Percentiles rank a stretch among this genome's conserved stretches.
phyloP scores from a whole-genome alignment of 2,329 filamentous ascomycete species.

The Ustulina deusta region DNA sequence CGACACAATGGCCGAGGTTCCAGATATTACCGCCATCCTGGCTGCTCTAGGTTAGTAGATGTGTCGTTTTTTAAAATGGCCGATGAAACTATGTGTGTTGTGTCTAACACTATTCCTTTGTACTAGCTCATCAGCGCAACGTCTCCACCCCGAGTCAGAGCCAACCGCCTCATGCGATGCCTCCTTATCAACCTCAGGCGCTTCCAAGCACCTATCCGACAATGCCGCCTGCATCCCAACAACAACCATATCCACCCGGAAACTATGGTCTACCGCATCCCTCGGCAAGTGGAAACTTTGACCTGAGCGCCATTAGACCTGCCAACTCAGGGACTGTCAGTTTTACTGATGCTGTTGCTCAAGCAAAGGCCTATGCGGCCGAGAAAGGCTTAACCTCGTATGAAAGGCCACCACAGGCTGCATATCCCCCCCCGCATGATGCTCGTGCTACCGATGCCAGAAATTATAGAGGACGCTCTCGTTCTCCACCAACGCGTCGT shows the following conservation, averaged over 20 bases:
- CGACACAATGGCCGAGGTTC: slow-evolving; percentile 55
- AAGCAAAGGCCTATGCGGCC: slow-evolving; percentile 83
- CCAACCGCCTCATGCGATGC: slow-evolving; percentile 54
- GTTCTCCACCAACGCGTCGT: slow-evolving; percentile 77
- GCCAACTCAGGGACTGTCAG: slow-evolving; percentile 84
- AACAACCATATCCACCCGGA: slow-evolving; percentile 53
- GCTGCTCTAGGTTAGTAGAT: slow-evolving; percentile 60
- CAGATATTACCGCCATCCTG: slow-evolving; percentile 61
- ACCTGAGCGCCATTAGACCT: slow-evolving; percentile 83
- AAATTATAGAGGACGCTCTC: slow-evolving; percentile 76
- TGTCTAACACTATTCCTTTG: slow-evolving; percentile 40
- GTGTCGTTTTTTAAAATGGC: background rate
- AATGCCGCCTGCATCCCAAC: slow-evolving; percentile 55
- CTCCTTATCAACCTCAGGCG: slow-evolving; percentile 53
- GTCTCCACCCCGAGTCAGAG: slow-evolving; percentile 58
- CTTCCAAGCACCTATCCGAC: slow-evolving; percentile 55
- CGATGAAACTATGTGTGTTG: slow-evolving; percentile 11
- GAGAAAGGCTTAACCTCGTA: slow-evolving; percentile 78
- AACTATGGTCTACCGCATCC: slow-evolving; percentile 72
- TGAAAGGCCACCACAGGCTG: slow-evolving; percentile 64
- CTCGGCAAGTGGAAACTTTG: slow-evolving; percentile 79
- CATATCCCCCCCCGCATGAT: slow-evolving; percentile 54
- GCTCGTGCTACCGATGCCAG: slow-evolving; percentile 63
- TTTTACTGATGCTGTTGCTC: slow-evolving; percentile 85
- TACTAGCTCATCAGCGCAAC: slow-evolving; percentile 59